phyloP scores from a whole-genome alignment of 495 filamentous ascomycete genomes.

The Melanomma pulvis-pyrius region DNA sequence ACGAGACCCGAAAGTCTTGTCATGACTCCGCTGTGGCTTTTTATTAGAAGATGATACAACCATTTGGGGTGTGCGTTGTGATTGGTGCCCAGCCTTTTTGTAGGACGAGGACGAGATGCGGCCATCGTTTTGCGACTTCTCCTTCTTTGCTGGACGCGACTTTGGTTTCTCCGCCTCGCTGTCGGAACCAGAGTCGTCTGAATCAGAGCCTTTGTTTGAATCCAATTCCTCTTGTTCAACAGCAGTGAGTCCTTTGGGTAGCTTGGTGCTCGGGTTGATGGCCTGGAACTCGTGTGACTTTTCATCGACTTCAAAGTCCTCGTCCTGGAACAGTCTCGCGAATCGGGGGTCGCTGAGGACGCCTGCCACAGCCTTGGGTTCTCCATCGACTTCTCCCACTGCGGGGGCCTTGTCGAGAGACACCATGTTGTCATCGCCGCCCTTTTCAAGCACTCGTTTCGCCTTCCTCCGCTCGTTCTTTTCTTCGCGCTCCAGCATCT shows the following conservation, averaged over 20 bases:
- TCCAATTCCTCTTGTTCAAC: conserved; percentile 66
- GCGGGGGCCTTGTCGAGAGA: conserved; percentile 8
- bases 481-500: conserved; percentile 76
- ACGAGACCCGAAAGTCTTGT: conserved; percentile 73
- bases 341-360: conserved; percentile 85
- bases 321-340: conserved; percentile 83
- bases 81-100: conserved; percentile 56
- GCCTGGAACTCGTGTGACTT: conserved; percentile 80
- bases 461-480: conserved; percentile 71
- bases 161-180: conserved; percentile 43
- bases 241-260: conserved; percentile 62
- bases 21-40: conserved; percentile 49
- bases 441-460: conserved; percentile 58
- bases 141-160: conserved; percentile 42
- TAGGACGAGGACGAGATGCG: conserved; percentile 71
- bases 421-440: conserved; percentile 53
- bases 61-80: conserved; percentile 55
- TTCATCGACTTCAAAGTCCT: conserved; percentile 91
- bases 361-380: conserved; percentile 41
- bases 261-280: conserved; percentile 80
- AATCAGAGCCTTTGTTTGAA: conserved; percentile 45
- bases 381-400: conserved; percentile 42
- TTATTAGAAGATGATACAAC: conserved; percentile 56
- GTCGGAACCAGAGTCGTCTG: conserved; percentile 36
- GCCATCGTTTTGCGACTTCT: conserved; percentile 38